Conservation (phyloP, 805 yeast genomes). For the Cyberlindnera xishuangbannaensis region DNA sequence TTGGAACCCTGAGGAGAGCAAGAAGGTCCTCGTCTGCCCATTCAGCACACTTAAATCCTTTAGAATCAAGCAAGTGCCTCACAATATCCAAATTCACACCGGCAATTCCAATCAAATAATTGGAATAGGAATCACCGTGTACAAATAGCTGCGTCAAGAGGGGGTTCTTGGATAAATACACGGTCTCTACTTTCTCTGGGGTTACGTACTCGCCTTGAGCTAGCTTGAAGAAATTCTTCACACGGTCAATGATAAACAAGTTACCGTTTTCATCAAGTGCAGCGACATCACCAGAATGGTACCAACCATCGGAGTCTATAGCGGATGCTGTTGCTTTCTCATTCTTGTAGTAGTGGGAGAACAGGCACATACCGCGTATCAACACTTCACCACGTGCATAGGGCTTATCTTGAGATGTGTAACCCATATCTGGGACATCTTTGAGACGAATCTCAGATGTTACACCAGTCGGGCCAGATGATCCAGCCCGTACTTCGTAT, state of each 20-base stretch:
- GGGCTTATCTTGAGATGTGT: constrained; percentile 32
- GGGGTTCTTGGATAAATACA: constrained; percentile 41
- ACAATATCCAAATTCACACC: constrained; percentile 41
- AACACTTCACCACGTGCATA: constrained; percentile 46
- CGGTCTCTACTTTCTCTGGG: constrained; percentile 57
- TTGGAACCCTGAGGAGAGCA: constrained; percentile 7
- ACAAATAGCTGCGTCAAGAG: constrained; percentile 40
- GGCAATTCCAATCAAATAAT: constrained; percentile 45
- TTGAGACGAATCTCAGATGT: constrained; percentile 44
- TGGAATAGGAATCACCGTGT: constrained; percentile 49
- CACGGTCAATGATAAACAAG: constrained; percentile 52
- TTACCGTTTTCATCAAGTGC: constrained; percentile 39
- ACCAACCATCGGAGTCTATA: constrained; percentile 48
- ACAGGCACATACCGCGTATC: constrained; percentile 48
- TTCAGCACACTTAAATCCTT: constrained; percentile 1
- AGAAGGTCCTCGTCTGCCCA: constrained; percentile 11
- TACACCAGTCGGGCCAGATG: constrained; percentile 45
- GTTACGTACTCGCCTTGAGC: constrained; percentile 52
- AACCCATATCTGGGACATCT: constrained; percentile 55
- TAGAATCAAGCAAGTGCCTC: constrained; percentile 1
- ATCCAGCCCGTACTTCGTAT: constrained; percentile 37
- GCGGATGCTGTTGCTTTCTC: constrained; percentile 18
- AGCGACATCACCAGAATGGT: constrained; percentile 51
- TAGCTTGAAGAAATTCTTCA: constrained; percentile 60
- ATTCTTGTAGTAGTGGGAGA: constrained; percentile 20